Evolutionary conservation across 176 grass and related monocot genomes (phyloP).

Genomic region (Otatea glauca): DNA sequence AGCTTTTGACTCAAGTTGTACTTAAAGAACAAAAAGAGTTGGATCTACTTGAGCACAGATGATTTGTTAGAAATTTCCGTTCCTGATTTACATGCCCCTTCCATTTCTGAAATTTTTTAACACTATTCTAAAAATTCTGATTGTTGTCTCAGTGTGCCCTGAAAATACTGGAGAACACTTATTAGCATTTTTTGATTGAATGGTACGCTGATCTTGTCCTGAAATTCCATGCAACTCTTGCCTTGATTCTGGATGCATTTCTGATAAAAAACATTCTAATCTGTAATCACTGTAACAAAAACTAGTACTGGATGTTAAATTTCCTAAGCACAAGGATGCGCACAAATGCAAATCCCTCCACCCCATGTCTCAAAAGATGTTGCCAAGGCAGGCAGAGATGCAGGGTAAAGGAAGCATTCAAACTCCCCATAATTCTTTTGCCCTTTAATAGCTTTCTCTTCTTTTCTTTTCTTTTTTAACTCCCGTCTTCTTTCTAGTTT

Average conservation of each 20-base stretch:
- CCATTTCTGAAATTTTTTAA: not conserved
- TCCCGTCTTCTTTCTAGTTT: constrained; percentile 67
- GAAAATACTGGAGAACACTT: constrained; percentile 14
- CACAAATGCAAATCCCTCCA: constrained; percentile 58
- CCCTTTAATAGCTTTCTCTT: constrained; percentile 82
- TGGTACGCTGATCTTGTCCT: constrained; percentile 8
- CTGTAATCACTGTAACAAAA: constrained; percentile 12
- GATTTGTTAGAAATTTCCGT: not conserved
- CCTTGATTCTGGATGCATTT: not conserved
- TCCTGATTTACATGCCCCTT: not conserved
- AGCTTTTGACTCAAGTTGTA: constrained; percentile 17
- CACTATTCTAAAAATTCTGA: not conserved
- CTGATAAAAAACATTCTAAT: constrained; percentile 15
- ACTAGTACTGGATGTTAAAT: constrained; percentile 41
- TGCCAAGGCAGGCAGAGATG: constrained; percentile 57
- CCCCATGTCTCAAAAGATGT: constrained; percentile 87
- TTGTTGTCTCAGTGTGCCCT: constrained; percentile 19
- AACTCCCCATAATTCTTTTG: constrained; percentile 76
- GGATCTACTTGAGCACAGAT: not conserved
- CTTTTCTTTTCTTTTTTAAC: constrained; percentile 85
- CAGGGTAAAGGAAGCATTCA: constrained; percentile 71
- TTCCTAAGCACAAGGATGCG: constrained; percentile 54
- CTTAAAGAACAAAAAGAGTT: constrained; percentile 19
- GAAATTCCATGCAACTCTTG: constrained; percentile 11
- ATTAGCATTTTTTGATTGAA: not conserved